Percentiles rank a stretch among this genome's conserved stretches.
phyloP scores from a whole-genome alignment of 805 yeast species.

The Wilhelminamyces savonicus region DNA sequence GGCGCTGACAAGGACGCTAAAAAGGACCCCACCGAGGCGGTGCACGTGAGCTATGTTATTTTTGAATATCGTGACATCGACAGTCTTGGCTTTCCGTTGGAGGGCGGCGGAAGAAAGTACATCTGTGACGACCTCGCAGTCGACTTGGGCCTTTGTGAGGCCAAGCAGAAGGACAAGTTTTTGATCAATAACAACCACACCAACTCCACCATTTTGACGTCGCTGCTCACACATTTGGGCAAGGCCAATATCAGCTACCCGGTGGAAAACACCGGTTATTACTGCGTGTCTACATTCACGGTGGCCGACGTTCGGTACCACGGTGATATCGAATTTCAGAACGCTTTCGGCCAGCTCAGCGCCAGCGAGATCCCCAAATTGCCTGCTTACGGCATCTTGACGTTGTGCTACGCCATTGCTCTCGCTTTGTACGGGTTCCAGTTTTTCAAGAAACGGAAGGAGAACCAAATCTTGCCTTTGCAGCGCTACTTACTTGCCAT shows the following conservation, averaged over 20 bases:
- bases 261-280: constrained; percentile 77
- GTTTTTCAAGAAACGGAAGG: constrained; percentile 68
- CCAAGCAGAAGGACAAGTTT: constrained; percentile 53
- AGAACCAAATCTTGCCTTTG: constrained; percentile 76
- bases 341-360: constrained; percentile 83
- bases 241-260: constrained; percentile 56
- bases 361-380: constrained; percentile 90
- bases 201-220: constrained; percentile 51
- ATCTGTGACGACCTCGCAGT: constrained; percentile 73
- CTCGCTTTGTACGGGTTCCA: constrained; percentile 81
- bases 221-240: constrained; percentile 51
- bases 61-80: constrained; percentile 80
- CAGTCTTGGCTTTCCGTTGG: constrained; percentile 50
- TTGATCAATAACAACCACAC: constrained; percentile 44
- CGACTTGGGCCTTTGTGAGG: constrained; percentile 45
- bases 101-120: constrained; percentile 45
- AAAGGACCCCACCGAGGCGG: constrained; percentile 25
- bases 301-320: constrained; percentile 40
- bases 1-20: constrained; percentile 23
- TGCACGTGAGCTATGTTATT: constrained; percentile 58
- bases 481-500: constrained; percentile 88
- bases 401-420: constrained; percentile 76
- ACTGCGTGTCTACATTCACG: constrained; percentile 76
- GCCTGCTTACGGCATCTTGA: constrained; percentile 80
- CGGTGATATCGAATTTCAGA: constrained; percentile 77